Conservation (phyloP, 2,329 filamentous ascomycete species). For the Purpureocillium lavendulum region DNA sequence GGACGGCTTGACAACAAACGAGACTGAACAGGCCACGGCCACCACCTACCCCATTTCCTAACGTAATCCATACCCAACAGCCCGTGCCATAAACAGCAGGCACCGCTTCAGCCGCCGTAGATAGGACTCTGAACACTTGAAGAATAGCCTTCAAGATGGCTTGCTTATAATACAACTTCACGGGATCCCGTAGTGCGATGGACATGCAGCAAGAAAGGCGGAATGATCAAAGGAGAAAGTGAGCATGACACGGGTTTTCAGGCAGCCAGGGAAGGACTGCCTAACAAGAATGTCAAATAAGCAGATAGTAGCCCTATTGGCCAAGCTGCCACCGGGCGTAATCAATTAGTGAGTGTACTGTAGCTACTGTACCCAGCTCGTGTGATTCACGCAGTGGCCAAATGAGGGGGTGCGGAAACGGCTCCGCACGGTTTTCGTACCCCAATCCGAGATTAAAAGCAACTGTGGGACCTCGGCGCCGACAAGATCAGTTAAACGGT, state of each 20-base stretch:
- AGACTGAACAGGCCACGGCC: slow-evolving; percentile 2
- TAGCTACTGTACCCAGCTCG: too few relatives aligned
- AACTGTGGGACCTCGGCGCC: too few relatives aligned
- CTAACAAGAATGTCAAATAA: neutral
- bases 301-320: neutral
- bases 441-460: too few relatives aligned
- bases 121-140: slow-evolving; percentile 11
- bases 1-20: slow-evolving; percentile 11
- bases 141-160: slow-evolving; percentile 9
- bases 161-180: slow-evolving; percentile 3
- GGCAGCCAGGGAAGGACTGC: neutral
- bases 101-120: slow-evolving; percentile 8
- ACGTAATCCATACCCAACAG: slow-evolving; percentile 1
- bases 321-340: neutral
- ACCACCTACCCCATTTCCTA: slow-evolving; percentile 2
- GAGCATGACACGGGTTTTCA: neutral
- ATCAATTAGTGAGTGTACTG: neutral
- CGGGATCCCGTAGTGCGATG: neutral
- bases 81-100: neutral
- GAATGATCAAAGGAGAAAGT: neutral
- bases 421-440: too few relatives aligned
- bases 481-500: too few relatives aligned
- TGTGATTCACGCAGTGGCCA: too few relatives aligned
- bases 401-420: too few relatives aligned
- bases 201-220: neutral